These are phyloP conservation scores for Penicillium simplicissimum DNA, from an alignment of 495 filamentous ascomycete genomes.

Conservation along the genomic window DNA sequence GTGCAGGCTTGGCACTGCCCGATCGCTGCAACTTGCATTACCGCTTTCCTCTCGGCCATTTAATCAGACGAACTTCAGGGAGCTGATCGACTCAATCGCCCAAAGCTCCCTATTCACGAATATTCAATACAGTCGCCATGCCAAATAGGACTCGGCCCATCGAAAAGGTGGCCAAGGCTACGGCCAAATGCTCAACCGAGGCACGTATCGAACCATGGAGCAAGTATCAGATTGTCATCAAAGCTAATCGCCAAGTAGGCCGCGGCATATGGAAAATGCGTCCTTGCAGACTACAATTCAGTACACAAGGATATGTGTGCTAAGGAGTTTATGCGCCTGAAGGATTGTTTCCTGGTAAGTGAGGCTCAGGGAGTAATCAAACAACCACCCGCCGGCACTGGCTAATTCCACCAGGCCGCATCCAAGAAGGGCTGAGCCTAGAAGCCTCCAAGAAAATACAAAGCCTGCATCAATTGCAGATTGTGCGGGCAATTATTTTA, in stretches of 20 bases:
- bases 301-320: slow-evolving; percentile 90
- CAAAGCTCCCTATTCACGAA: neutral
- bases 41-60: neutral
- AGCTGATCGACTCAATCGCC: slow-evolving; percentile 1
- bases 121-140: slow-evolving; percentile 19
- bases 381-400: neutral
- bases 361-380: neutral
- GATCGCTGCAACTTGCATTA: neutral
- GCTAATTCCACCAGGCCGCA: slow-evolving; percentile 31
- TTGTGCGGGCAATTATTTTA: slow-evolving; percentile 1
- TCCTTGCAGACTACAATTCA: slow-evolving; percentile 86
- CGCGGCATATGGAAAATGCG: slow-evolving; percentile 86
- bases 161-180: slow-evolving; percentile 82
- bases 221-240: neutral
- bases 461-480: neutral
- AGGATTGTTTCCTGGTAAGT: slow-evolving; percentile 84
- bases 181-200: slow-evolving; percentile 80
- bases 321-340: slow-evolving; percentile 80
- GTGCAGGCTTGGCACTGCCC: neutral
- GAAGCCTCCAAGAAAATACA: neutral
- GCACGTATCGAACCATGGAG: slow-evolving; percentile 44
- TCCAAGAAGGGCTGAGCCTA: slow-evolving; percentile 38
- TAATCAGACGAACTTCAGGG: neutral
- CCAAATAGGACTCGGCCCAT: slow-evolving; percentile 63
- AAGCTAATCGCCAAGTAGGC: slow-evolving; percentile 55